Evolutionary conservation across 495 filamentous ascomycete genomes (phyloP), one percentile per base, ranked within the genome.

Genomic region (Opeltia flavorubescens): DNA sequence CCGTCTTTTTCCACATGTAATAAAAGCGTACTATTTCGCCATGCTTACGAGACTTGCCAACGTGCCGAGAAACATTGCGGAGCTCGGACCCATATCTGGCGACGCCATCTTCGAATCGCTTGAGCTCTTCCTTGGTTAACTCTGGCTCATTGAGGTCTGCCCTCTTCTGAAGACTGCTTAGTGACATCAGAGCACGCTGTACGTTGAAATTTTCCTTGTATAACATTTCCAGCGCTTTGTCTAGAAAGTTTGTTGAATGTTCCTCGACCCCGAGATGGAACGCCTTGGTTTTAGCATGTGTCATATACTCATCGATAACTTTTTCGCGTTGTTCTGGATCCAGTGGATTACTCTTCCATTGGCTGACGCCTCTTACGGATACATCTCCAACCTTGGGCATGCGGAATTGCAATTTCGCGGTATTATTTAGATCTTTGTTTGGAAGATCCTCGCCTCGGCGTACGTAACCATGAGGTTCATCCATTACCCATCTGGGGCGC

Each of bases 1-100:
- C 76, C 0, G 88, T 87, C 62, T 95, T 95, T 69, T 99, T 99
- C 93, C 93, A 99, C 55, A 83, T 83, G 62, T 96, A 96, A 60
- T 96, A 99, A 50, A 83, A 94, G 9, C 91, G 80, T 24, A 91
- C 85, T 47, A 95, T 83, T 41, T 85, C 76, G 27, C 75, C 77
- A 50, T 86, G 75, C 33, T 73, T 77, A 25, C 86, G 75, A 0
- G 83, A 84, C 59, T 85, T 88, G 25, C 67, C 64, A 54, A 94
- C 83, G 60, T 94, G 84, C 54, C 83, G 81, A 36, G 80, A 86
- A 40, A 96, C 78, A 50, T 72, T 74, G 48, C 86, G 78, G 55
- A 87, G 77, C 62, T 99, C 91, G 0, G 91, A 95, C 29, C 91
- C 93, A 55, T 77, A 93, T 55, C 89, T 95, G 7, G 78, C 69